A percentile compares a stretch with the other conserved stretches of the same genome.
These are phyloP conservation scores for Calonectria naviculata DNA, from an alignment of 2,329 filamentous ascomycete species.

Conservation along the genomic window DNA sequence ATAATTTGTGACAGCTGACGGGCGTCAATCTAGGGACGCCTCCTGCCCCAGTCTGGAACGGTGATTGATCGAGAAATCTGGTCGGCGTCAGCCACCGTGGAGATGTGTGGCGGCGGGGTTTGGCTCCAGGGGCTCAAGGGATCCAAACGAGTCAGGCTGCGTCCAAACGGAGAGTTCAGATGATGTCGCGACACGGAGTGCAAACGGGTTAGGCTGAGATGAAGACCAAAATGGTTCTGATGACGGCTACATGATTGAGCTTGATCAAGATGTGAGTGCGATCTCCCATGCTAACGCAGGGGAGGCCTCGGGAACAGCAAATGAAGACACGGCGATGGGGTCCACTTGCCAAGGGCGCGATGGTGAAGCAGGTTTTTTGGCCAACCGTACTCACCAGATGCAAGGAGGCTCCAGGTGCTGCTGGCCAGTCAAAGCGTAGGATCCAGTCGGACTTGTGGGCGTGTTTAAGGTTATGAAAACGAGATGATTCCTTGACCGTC, in stretches of 20 bases:
- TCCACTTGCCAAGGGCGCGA: conserved; percentile 7
- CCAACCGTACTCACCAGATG: background rate
- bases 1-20: background rate
- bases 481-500: background rate
- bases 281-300: conserved; percentile 3
- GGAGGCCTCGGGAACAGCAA: background rate
- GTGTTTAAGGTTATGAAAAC: conserved; percentile 12
- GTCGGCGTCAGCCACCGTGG: conserved; percentile 4
- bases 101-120: background rate
- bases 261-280: background rate
- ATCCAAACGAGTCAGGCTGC: background rate
- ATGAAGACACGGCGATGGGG: background rate
- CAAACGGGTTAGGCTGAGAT: background rate
- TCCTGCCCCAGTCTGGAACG: background rate
- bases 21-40: background rate
- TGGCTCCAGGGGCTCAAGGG: background rate
- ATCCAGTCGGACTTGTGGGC: background rate
- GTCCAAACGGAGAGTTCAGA: background rate
- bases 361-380: background rate
- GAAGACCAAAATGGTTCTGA: background rate
- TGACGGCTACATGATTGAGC: background rate
- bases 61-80: background rate
- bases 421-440: conserved; percentile 10
- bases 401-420: conserved; percentile 1
- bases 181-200: background rate